A percentile compares a stretch with the other conserved stretches of the same genome.
Evolutionary conservation across 805 yeast species (phyloP).

Genomic region (Nakazawaea populi): DNA sequence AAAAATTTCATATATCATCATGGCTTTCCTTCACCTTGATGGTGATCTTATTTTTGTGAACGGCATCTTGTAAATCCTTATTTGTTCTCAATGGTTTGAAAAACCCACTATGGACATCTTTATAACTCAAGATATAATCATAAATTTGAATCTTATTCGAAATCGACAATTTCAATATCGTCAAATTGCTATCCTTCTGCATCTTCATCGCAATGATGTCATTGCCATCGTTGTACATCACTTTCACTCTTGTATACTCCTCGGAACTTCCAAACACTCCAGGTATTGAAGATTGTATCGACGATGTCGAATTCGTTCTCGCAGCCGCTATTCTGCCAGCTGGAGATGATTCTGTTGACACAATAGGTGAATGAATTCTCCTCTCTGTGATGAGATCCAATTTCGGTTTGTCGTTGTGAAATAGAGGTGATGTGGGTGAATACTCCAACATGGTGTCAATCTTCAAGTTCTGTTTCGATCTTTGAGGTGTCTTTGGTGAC

Average conservation of each 20-base stretch:
- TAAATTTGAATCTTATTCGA: conserved; percentile 9
- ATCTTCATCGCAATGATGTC: conserved; percentile 13
- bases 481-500: conserved; percentile 1
- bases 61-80: conserved; percentile 13
- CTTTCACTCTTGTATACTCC: conserved; percentile 12
- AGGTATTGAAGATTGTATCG: not conserved
- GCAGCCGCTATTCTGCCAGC: not conserved
- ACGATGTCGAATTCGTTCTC: not conserved
- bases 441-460: conserved; percentile 8
- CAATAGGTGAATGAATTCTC: conserved; percentile 2
- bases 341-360: not conserved
- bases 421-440: conserved; percentile 8
- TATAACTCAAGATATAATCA: conserved; percentile 14
- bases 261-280: not conserved
- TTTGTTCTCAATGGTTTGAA: conserved; percentile 15
- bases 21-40: conserved; percentile 11
- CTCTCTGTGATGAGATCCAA: conserved; percentile 5
- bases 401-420: conserved; percentile 4
- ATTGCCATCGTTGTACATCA: conserved; percentile 14
- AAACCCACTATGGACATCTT: conserved; percentile 12
- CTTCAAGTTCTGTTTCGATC: conserved; percentile 2
- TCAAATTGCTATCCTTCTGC: conserved; percentile 11
- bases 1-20: not conserved
- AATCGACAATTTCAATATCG: conserved; percentile 10
- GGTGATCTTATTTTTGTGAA: conserved; percentile 11